phyloP scores from a whole-genome alignment of 768 basidiomycete genomes.

The Melanogaster broomeanus region DNA sequence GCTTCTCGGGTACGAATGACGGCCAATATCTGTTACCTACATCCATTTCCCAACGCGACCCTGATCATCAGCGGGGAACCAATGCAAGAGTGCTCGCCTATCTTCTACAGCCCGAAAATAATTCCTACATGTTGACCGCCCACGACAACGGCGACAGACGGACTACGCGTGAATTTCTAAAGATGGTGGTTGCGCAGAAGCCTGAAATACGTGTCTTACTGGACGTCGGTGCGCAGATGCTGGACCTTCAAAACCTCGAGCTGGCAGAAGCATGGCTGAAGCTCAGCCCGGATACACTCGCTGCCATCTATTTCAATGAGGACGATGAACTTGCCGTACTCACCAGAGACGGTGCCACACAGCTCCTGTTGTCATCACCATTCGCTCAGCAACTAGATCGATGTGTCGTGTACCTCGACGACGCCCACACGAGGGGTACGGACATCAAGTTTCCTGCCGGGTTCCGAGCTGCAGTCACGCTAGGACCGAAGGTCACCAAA shows the following conservation, averaged over 20 bases:
- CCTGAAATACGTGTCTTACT: slow-evolving; percentile 48
- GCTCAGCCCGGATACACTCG: slow-evolving; percentile 12
- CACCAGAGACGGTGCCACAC: slow-evolving; percentile 27
- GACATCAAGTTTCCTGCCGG: slow-evolving; percentile 37
- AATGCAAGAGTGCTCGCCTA: slow-evolving; percentile 43
- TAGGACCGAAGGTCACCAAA: slow-evolving; percentile 40
- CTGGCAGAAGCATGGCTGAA: slow-evolving; percentile 44
- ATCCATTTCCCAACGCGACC: slow-evolving; percentile 33
- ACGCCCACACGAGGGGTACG: slow-evolving; percentile 41
- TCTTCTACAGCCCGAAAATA: slow-evolving; percentile 27
- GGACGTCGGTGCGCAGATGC: slow-evolving; percentile 59
- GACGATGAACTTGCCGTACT: slow-evolving; percentile 36
- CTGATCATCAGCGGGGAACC: slow-evolving; percentile 36
- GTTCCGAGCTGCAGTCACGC: slow-evolving; percentile 39
- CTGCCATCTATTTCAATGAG: slow-evolving; percentile 36
- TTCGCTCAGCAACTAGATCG: slow-evolving; percentile 35
- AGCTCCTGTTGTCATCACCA: slow-evolving; percentile 33
- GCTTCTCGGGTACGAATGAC: slow-evolving; percentile 45
- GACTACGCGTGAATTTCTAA: slow-evolving; percentile 21
- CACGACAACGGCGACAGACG: slow-evolving; percentile 14
- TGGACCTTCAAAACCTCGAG: slow-evolving; percentile 47
- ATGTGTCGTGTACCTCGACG: slow-evolving; percentile 41
- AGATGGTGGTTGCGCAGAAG: slow-evolving; percentile 33
- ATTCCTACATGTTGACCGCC: slow-evolving; percentile 16
- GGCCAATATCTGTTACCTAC: slow-evolving; percentile 39